Conservation (phyloP, 768 basidiomycete species). For the Nidula microcarpa region DNA sequence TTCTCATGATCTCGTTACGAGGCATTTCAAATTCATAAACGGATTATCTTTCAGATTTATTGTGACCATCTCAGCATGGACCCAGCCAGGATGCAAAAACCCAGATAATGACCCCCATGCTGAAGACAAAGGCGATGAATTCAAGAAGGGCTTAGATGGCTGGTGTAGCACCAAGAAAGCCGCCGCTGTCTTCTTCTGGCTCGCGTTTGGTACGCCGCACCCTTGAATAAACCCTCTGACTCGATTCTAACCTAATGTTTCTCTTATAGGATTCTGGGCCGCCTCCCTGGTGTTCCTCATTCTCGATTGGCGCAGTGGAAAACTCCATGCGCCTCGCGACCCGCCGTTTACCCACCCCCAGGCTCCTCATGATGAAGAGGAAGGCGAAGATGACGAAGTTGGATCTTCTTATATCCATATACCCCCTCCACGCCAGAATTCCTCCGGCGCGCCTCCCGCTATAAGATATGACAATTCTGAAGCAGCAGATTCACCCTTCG, state of each 20-base stretch:
- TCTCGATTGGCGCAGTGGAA: constrained; percentile 75
- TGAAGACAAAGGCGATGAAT: constrained; percentile 55
- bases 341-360: constrained; percentile 72
- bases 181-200: constrained; percentile 86
- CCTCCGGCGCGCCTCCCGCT: constrained; percentile 12
- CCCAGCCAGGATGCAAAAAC: constrained; percentile 87
- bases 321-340: constrained; percentile 59
- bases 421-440: constrained; percentile 30
- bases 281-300: constrained; percentile 64
- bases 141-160: constrained; percentile 61
- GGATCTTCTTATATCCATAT: constrained; percentile 48
- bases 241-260: constrained; percentile 2
- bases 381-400: constrained; percentile 51
- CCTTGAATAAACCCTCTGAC: background rate
- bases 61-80: constrained; percentile 82
- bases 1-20: constrained; percentile 2
- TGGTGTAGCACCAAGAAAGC: constrained; percentile 96
- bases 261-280: constrained; percentile 64
- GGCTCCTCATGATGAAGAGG: constrained; percentile 40
- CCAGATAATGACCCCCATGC: constrained; percentile 79
- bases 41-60: constrained; percentile 47
- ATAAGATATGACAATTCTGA: constrained; percentile 23
- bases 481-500: constrained; percentile 43
- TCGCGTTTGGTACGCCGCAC: constrained; percentile 60
- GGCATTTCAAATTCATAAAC: constrained; percentile 2